Conservation (phyloP, 352 stramenopile species). For the Salisapilia sapeloensis region DNA sequence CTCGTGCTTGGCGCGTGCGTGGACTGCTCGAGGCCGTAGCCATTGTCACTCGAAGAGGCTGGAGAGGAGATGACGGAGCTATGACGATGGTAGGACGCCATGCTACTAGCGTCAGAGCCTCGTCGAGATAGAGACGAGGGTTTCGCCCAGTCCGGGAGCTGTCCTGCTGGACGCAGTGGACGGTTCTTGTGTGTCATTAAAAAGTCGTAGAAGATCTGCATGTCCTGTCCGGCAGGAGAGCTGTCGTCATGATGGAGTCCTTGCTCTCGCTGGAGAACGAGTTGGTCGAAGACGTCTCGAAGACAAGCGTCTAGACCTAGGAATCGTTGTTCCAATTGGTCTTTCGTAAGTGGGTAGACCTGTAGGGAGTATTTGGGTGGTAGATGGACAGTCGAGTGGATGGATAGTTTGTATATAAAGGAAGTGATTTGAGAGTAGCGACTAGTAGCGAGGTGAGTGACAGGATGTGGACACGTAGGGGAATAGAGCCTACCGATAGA, state of each 20-base stretch:
- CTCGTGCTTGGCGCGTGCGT: background rate
- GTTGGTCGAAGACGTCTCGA: conserved; percentile 19
- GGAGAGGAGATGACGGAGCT: conserved; percentile 2
- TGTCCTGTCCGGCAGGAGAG: conserved; percentile 46
- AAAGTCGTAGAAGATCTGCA: conserved; percentile 76
- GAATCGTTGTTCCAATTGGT: conserved; percentile 49
- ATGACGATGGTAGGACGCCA: conserved; percentile 4
- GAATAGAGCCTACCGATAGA: conserved; percentile 22
- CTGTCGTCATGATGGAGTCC: conserved; percentile 41
- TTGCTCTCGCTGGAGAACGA: conserved; percentile 22
- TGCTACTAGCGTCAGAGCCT: too few species aligned
- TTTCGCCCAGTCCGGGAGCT: conserved; percentile 39
- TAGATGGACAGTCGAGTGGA: conserved; percentile 44
- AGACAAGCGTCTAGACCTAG: conserved; percentile 43
- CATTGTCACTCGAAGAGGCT: conserved; percentile 6
- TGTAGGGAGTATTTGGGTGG: conserved; percentile 70
- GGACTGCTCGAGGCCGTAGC: conserved; percentile 3
- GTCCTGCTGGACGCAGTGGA: conserved; percentile 22
- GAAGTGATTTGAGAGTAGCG: conserved; percentile 61
- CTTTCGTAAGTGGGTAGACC: conserved; percentile 44
- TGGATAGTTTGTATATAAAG: conserved; percentile 40
- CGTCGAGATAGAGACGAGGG: conserved; percentile 9
- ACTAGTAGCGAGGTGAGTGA: conserved; percentile 4
- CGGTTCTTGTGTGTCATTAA: conserved; percentile 43
- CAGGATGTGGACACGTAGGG: background rate